Percentiles rank a stretch among this genome's conserved stretches.
Evolutionary conservation across 2,329 filamentous ascomycete genomes (phyloP).

Genomic region (Rhynchosporium secalis): DNA sequence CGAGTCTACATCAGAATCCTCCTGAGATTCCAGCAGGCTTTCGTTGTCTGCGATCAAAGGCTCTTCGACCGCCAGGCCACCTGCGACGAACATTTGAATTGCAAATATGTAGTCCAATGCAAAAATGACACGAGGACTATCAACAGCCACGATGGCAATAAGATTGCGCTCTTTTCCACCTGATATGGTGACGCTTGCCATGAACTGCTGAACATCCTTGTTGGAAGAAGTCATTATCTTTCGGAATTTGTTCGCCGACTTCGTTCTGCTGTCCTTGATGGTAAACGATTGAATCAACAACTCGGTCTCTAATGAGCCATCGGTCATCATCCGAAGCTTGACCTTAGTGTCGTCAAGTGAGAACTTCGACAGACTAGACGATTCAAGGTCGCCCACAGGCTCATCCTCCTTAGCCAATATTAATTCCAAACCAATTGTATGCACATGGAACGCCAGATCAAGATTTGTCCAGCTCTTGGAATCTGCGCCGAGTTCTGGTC

Average conservation of each 20-base stretch:
- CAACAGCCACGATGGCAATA: constrained; percentile 89
- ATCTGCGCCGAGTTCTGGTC: constrained; percentile 69
- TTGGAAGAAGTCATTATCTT: constrained; percentile 98
- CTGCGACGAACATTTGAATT: constrained; percentile 77
- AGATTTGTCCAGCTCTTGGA: constrained; percentile 86
- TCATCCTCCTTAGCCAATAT: constrained; percentile 73
- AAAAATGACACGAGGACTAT: constrained; percentile 92
- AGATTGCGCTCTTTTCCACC: constrained; percentile 78
- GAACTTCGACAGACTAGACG: constrained; percentile 87
- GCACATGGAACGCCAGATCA: constrained; percentile 86
- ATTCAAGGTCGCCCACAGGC: constrained; percentile 75
- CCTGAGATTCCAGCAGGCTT: constrained; percentile 56
- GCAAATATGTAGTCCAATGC: constrained; percentile 94
- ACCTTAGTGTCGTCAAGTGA: constrained; percentile 89
- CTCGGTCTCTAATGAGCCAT: constrained; percentile 89
- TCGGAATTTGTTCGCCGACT: constrained; percentile 91
- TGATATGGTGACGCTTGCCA: constrained; percentile 94
- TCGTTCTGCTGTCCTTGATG: constrained; percentile 85
- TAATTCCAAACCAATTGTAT: constrained; percentile 84
- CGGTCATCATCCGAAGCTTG: constrained; percentile 90
- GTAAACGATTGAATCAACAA: constrained; percentile 92
- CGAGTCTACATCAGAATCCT: constrained; percentile 61
- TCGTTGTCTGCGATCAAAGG: constrained; percentile 50
- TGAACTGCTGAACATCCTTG: constrained; percentile 93
- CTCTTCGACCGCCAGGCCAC: constrained; percentile 68